Evolutionary conservation across 495 filamentous ascomycete species (phyloP), one percentile per base, ranked within the genome.

Genomic region (Neurospora tetrasperma): DNA sequence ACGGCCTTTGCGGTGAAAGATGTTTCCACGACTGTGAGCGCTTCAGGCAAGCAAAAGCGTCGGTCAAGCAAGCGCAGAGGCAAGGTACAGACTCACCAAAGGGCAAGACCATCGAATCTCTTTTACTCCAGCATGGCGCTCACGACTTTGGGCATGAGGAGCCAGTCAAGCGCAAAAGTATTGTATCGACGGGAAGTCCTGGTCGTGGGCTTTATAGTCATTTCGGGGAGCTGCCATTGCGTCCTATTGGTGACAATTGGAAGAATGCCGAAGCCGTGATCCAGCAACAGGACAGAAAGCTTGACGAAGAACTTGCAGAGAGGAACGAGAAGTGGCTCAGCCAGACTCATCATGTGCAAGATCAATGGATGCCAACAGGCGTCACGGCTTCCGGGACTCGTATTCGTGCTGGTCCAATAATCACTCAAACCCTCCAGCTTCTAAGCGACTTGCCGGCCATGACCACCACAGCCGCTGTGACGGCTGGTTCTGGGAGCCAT

Each of bases 21-120:
- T 87, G 84, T 44, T 48, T n/a, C 0, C 84, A 83, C 59, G 74
- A 44, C 14, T 85, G 83, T 71, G 69, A 73, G 54, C 23, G 14
- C 7, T 66, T 66, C 27, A 66, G 27, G 7, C 54, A 38, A 27
- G 54, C 6, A 66, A 69, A 20, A 66, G 70, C 43, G 43, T 23
- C 12, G 43, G 44, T 7, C 35, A 35, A 42, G 43, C 35, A 59
- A 42, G 35, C 70, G 27, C 48, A 59, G 48, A 68, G 18, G 38
- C 43, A 71, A 66, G 31, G 0, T n/a, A 27, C 42, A 14, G 27
- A 7, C 12, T 35, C 27, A 38, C 12, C 54, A 38, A 66, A 66
- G 12, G 54, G 12, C 27, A 66, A 18, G 23, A 66, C 54, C 12
- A 66, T 66, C 14, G 54, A 66, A 35, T 27, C 35, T 35, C 54